A percentile compares a stretch with the other conserved stretches of the same genome.
Conservation (phyloP, 2,329 filamentous ascomycete genomes). For the Colletotrichum higginsianum region DNA sequence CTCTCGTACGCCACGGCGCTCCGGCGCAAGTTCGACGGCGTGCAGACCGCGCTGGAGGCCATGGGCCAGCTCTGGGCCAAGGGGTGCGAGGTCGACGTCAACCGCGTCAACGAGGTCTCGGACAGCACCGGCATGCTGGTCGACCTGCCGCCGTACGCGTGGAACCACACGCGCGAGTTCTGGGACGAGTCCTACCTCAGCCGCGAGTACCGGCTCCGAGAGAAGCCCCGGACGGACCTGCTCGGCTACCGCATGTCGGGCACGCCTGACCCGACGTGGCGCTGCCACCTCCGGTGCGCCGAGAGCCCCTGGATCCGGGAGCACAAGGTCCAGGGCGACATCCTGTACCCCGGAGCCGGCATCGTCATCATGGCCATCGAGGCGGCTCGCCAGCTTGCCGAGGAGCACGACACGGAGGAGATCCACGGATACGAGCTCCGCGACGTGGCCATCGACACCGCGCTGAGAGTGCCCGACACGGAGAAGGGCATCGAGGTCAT, state of each 20-base stretch:
- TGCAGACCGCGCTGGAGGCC: slow-evolving; percentile 48
- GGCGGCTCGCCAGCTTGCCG: slow-evolving; percentile 41
- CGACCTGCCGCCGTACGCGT: slow-evolving; percentile 44
- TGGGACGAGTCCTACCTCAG: slow-evolving; percentile 39
- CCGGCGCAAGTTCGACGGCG: slow-evolving; percentile 51
- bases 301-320: slow-evolving; percentile 62
- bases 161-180: slow-evolving; percentile 41
- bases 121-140: slow-evolving; percentile 32
- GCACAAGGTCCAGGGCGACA: slow-evolving; percentile 61
- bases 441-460: slow-evolving; percentile 44
- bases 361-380: slow-evolving; percentile 50
- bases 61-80: slow-evolving; percentile 56
- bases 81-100: slow-evolving; percentile 49
- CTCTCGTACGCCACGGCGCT: slow-evolving; percentile 31
- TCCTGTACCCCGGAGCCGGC: slow-evolving; percentile 57
- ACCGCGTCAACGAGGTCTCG: slow-evolving; percentile 33
- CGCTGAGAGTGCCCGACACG: slow-evolving; percentile 42
- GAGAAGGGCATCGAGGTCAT: slow-evolving; percentile 44
- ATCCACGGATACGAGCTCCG: slow-evolving; percentile 44
- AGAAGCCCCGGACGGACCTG: slow-evolving; percentile 39
- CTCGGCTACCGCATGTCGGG: slow-evolving; percentile 33
- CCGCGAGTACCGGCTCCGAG: slow-evolving; percentile 39
- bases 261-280: slow-evolving; percentile 34
- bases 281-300: slow-evolving; percentile 45
- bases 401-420: slow-evolving; percentile 21